Evolutionary conservation across 495 filamentous ascomycete genomes (phyloP).

Genomic region (Entonaema liquescens): DNA sequence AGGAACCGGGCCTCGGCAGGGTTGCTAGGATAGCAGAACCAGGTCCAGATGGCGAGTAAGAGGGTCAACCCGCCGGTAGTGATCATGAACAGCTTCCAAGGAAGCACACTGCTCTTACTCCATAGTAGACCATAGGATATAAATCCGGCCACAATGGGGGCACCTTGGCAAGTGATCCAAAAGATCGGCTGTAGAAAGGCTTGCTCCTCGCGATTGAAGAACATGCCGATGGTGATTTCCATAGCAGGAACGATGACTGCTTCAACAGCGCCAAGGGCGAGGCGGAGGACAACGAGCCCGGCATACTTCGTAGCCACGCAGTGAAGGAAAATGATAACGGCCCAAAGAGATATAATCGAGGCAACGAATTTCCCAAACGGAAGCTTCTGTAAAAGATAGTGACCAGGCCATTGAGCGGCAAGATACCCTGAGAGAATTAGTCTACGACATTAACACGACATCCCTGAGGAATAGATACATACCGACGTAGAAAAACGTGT

Average conservation of each 20-base stretch:
- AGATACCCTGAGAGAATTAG: conserved; percentile 12
- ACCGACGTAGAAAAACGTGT: background rate
- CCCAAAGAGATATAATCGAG: conserved; percentile 16
- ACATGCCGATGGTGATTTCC: conserved; percentile 20
- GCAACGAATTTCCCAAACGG: conserved; percentile 11
- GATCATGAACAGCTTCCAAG: conserved; percentile 17
- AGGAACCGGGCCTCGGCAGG: conserved; percentile 18
- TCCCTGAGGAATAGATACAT: background rate
- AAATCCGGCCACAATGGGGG: conserved; percentile 15
- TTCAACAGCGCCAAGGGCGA: conserved; percentile 15
- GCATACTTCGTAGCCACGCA: background rate
- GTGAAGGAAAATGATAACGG: background rate
- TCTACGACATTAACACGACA: background rate
- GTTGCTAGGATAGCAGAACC: conserved; percentile 14
- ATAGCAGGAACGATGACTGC: conserved; percentile 11
- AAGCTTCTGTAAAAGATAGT: conserved; percentile 19
- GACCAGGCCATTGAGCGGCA: conserved; percentile 15
- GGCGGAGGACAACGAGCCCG: background rate
- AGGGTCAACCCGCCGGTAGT: conserved; percentile 13
- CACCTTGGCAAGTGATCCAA: conserved; percentile 15
- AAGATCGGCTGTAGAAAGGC: conserved; percentile 16
- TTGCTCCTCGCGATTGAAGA: conserved; percentile 17
- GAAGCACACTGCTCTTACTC: conserved; percentile 10
- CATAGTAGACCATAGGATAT: background rate
- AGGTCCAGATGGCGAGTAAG: conserved; percentile 5